Evolutionary conservation across 1,284 basidiomycete genomes (phyloP), one percentile per base, ranked within the genome.

Genomic region (Cryptococcus deneoformans): DNA sequence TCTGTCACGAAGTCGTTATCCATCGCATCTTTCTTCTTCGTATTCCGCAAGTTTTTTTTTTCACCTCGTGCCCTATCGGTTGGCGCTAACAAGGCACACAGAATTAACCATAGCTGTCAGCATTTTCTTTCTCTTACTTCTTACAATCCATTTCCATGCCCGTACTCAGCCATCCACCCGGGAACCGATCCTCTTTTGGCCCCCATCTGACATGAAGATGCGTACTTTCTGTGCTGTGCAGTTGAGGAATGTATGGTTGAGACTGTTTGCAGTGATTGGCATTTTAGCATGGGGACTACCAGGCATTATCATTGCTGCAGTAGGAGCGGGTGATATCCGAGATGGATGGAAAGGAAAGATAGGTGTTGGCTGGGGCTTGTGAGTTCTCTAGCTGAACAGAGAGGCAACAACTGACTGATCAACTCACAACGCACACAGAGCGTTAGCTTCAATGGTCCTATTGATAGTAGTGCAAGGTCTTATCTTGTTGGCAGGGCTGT

Each of bases 251-350:
- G 12, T 54, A 6, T 59, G 47, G 50, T 11, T 38, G 10, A 40
- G 46, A 5, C 6, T 50, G 4, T 4, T 42, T 14, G 11, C 34
- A n/a, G 36, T 39, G 1, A 38, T 55, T 2, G 16, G 14, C 9
- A 52, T 59, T 24, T 14, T 52, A n/a, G 53, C 49, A n/a, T 55
- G 37, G 43, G 46, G 44, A 5, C 34, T 59, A 34, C 57, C 57
- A 1, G 57, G 52, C 6, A 35, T 59, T 3, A 34, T 52, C 24
- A 45, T 48, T 11, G 44, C 38, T 4, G 48, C 43, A 35, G 24
- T 59, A 5, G 53, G 57, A 12, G 49, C 46, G 29, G 12, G 40
- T 8, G 42, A 45, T 24, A 12, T 55, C 3, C 20, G 52, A 12
- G 46, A 43, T 6, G 24, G 37, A 2, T 48, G 24, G 16, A 20